Percentiles rank a stretch among this genome's conserved stretches.
Evolutionary conservation across 768 basidiomycete genomes (phyloP).

Genomic region (Lanmaoa rubissima): DNA sequence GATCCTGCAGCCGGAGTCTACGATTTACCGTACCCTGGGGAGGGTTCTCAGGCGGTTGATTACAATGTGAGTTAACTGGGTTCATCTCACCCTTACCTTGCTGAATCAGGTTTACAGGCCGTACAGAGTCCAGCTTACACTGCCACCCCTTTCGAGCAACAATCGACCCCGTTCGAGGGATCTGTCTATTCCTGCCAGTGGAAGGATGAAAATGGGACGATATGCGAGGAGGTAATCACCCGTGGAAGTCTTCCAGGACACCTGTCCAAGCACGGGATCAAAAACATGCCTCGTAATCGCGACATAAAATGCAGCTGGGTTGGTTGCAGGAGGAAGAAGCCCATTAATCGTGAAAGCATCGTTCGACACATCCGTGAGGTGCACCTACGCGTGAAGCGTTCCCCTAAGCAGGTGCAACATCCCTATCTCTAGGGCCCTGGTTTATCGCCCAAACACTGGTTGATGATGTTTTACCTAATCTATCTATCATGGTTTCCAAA

Average conservation of each 20-base stretch:
- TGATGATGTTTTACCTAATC: background rate
- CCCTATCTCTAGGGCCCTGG: background rate
- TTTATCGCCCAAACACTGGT: background rate
- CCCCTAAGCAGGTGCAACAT: background rate
- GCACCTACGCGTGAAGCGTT: conserved; percentile 11
- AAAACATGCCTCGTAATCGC: background rate
- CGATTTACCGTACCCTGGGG: background rate
- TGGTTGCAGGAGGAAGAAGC: background rate
- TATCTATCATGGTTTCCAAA: background rate
- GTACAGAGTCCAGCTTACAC: background rate
- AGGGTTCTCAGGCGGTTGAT: background rate
- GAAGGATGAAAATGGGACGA: background rate
- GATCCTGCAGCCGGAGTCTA: background rate
- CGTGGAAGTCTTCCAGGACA: conserved; percentile 3
- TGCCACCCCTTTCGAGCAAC: background rate
- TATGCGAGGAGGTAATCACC: conserved; percentile 4
- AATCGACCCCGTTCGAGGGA: background rate
- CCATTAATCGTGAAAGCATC: conserved; percentile 23
- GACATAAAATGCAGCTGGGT: conserved; percentile 10
- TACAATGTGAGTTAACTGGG: background rate
- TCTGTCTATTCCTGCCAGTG: conserved; percentile 1
- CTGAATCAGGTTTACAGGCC: background rate
- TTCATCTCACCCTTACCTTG: background rate
- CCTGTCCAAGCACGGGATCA: conserved; percentile 17
- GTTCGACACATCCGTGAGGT: conserved; percentile 16